Evolutionary conservation across 805 yeast genomes (phyloP).

Genomic region (Yarrowia sp.): DNA sequence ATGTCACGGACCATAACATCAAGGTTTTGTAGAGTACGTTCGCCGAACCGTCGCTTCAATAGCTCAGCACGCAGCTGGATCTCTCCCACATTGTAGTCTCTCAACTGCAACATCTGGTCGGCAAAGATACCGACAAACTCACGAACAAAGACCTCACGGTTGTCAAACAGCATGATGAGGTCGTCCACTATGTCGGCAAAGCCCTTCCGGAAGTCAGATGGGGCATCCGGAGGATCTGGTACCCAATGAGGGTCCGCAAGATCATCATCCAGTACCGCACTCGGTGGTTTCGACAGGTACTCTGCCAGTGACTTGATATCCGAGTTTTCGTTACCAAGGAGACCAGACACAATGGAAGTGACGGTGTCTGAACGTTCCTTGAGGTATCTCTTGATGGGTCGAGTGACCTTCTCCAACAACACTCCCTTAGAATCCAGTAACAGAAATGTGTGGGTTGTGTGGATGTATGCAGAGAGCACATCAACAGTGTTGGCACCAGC

Average conservation of each 20-base stretch:
- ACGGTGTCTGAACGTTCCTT: constrained; percentile 73
- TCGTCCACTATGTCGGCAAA: constrained; percentile 65
- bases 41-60: constrained; percentile 63
- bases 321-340: constrained; percentile 48
- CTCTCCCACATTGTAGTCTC: constrained; percentile 33
- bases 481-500: constrained; percentile 79
- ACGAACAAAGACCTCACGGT: constrained; percentile 59
- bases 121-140: constrained; percentile 65
- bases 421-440: constrained; percentile 86
- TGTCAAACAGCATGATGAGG: constrained; percentile 66
- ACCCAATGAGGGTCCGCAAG: constrained; percentile 57
- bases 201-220: constrained; percentile 71
- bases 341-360: constrained; percentile 63
- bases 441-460: constrained; percentile 66
- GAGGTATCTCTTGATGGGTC: constrained; percentile 71
- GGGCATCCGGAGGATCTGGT: constrained; percentile 87
- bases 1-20: constrained; percentile 85
- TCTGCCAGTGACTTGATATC: constrained; percentile 51
- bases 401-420: constrained; percentile 67
- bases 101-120: constrained; percentile 46
- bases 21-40: constrained; percentile 58
- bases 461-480: constrained; percentile 64
- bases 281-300: constrained; percentile 42
- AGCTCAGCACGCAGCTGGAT: constrained; percentile 47
- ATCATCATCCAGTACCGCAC: constrained; percentile 39